Evolutionary conservation across 148 eudicot species (phyloP).

Genomic region (Simmondsia chinensis): DNA sequence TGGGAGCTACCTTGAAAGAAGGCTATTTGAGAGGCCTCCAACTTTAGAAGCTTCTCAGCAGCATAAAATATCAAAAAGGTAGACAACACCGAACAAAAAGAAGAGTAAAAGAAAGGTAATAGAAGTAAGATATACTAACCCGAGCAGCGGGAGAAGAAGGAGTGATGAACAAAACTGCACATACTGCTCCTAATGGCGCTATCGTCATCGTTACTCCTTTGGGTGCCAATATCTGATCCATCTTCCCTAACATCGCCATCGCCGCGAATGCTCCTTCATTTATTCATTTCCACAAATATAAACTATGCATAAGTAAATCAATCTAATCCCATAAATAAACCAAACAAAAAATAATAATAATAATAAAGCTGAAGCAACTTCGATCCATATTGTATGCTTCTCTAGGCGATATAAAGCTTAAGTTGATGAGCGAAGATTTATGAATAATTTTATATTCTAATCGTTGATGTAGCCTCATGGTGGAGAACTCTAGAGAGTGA

Average conservation of each 20-base stretch:
- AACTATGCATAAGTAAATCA: no score
- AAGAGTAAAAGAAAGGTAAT: not conserved
- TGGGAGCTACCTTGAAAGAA: no score
- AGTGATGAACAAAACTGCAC: conserved; percentile 74
- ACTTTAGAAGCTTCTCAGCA: no score
- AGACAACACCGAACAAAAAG: not conserved
- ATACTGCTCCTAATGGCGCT: conserved; percentile 93
- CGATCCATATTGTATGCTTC: no score
- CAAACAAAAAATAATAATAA: not conserved
- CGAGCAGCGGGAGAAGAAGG: conserved; percentile 91
- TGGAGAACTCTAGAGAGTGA: no score
- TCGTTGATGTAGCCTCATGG: no score
- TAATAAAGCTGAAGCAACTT: no score
- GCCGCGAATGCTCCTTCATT: conserved; percentile 73
- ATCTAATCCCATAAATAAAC: not conserved
- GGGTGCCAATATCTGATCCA: conserved; percentile 59
- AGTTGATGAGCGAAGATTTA: no score
- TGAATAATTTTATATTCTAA: no score
- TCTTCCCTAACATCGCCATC: conserved; percentile 79
- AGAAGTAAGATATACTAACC: conserved; percentile 28
- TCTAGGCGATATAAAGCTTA: no score
- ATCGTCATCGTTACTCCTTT: conserved; percentile 76
- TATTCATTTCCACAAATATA: not conserved
- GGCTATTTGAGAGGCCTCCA: no score
- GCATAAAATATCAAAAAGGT: not conserved